Evolutionary conservation across 352 stramenopile species (phyloP), one percentile per base, ranked within the genome.

Genomic region (Nothophytophthora sp.): DNA sequence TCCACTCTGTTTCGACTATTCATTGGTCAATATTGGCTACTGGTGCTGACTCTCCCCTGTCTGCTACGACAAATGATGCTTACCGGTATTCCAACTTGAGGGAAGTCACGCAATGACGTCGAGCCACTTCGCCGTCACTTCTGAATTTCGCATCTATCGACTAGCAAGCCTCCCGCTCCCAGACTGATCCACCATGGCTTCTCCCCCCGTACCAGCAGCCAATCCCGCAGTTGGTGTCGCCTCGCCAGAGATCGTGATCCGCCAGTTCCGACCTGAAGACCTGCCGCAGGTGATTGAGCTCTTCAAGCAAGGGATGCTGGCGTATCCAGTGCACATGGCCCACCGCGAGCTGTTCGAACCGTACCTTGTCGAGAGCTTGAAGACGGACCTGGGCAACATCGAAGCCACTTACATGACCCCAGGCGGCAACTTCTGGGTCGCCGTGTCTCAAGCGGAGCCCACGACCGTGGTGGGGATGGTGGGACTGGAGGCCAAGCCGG

Each of bases 381-480:
- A 61, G 11, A 32, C 50, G 0, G 67, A 81, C 48, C 49, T 84
- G 42, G 45, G 41, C 16, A 57, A 77, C 35, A 76, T 80, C 18
- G 23, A 62, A 12, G 50, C 43, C 37, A 66, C 55, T 6, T 84
- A 80, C 58, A 70, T 79, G 15, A 32, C 34, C 8, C 37, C 35
- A 3, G 70, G 67, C 19, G 70, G 70, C 23, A 78, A 80, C 52
- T 81, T 75, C 34, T 85, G 70, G 67, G 70, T 81, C 40, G 73
- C 67, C 33, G 63, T 52, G 4, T 33, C 47, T 0, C 49, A 49
- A 15, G 23, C 51, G 16, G 45, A 62, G 1, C 52, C 62, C 5
- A 36, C 30, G 16, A n/a, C 40, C 28, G 48, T 75, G 1, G 47
- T 67, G 1, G 68, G 55, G 9, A 59, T 75, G 20, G 64, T 75